Base-by-base conservation (phyloP, 2,329 filamentous ascomycete species). In the Beauveria sp. region DNA sequence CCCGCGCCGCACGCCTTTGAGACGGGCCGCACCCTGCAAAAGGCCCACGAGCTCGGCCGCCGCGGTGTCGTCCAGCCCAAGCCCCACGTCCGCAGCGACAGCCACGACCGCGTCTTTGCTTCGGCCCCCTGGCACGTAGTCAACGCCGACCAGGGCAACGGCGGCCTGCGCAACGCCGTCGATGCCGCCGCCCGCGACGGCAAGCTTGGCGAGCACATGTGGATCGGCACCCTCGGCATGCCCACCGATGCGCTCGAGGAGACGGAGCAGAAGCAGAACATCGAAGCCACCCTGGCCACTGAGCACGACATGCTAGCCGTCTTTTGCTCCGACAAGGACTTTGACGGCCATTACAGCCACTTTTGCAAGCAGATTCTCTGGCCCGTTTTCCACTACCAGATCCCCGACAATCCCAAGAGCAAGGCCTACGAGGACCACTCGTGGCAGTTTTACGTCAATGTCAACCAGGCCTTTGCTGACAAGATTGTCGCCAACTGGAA, bases 361-460 rank as follows among this genome's bases (percentile, higher is more conserved):
- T 97, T 94, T 72, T 97, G 92, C 86, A 97, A 97, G 78, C 91
- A 93, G 70, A 96, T 97, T 60, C 80, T 97, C 7, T 97, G 93
- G 93, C 93, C 93, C 1, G 92, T 97, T 63, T 96, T 97, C 74
- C 92, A 97, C 75, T 97, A 97, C 73, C 92, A 97, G 74, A 96
- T 97, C 63, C 94, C 93, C 0, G 94, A 97, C 71, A 96, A 96
- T 71, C 93, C 93, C 28, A 96, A 96, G 80, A 97, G 92, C 84
- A 97, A 97, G 74, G 93, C 93, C 0, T 97, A 96, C 72, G 89
- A 96, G 73, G 93, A 97, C 67, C 92, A 97, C 74, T 97, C 92
- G 0, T 97, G 92, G 91, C 84, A 92, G 67, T 96, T 91, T 77
- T 97, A 97, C 69, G 89, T 92, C 70, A 91, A 90, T 59, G 83